A percentile compares a stretch with the other conserved stretches of the same genome.
phyloP scores from a whole-genome alignment of 768 basidiomycete species.

The Russula ochroleuca region DNA sequence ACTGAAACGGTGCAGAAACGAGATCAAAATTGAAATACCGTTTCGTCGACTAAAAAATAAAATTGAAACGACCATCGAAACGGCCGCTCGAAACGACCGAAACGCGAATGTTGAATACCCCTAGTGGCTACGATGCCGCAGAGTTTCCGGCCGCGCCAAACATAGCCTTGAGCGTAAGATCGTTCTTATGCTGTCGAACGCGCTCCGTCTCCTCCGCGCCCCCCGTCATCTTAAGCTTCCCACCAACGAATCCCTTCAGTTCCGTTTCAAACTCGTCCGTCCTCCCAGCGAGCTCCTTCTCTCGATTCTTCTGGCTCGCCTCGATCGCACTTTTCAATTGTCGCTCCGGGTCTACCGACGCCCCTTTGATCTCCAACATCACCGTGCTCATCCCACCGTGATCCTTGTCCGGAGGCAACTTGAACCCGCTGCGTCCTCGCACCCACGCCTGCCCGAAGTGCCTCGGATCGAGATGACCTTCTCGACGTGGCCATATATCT shows the following conservation, averaged over 20 bases:
- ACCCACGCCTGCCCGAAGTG: slow-evolving; percentile 39
- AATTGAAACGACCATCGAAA: no score
- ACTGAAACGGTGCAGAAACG: no score
- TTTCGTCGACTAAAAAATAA: no score
- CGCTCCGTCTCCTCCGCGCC: slow-evolving; percentile 90
- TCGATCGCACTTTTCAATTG: slow-evolving; percentile 93
- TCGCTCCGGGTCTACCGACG: slow-evolving; percentile 73
- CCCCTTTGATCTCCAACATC: slow-evolving; percentile 85
- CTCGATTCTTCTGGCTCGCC: slow-evolving; percentile 73
- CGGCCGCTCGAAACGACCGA: no score
- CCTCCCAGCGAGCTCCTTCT: slow-evolving; percentile 65
- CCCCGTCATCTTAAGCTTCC: slow-evolving; percentile 90
- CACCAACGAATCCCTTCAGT: slow-evolving; percentile 77
- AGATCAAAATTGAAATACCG: no score
- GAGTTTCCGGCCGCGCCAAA: slow-evolving; percentile 43
- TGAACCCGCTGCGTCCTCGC: slow-evolving; percentile 44
- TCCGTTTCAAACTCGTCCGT: slow-evolving; percentile 85
- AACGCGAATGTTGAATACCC: no score
- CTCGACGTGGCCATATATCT: slow-evolving; percentile 87
- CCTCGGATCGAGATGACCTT: slow-evolving; percentile 75
- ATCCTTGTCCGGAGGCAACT: slow-evolving; percentile 62
- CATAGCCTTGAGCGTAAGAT: slow-evolving; percentile 86
- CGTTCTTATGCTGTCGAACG: slow-evolving; percentile 78
- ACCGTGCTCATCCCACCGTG: slow-evolving; percentile 68
- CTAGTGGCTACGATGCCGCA: neutral